phyloP scores from a whole-genome alignment of 257 asterid genomes.

The Jacaranda copaia region DNA sequence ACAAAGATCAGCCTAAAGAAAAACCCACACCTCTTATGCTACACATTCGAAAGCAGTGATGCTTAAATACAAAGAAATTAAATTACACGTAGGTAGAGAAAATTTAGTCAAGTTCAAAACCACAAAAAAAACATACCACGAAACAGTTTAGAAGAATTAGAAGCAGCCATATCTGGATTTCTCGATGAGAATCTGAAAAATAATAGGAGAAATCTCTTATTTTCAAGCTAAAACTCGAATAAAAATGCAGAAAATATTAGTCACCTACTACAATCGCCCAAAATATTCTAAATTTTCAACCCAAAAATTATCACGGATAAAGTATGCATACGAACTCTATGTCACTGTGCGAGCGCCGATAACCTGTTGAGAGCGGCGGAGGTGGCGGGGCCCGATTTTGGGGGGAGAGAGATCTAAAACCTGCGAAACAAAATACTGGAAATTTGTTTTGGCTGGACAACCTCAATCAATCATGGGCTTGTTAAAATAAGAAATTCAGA shows the following conservation, averaged over 20 bases:
- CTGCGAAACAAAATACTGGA: conserved; percentile 1
- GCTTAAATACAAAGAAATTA: neutral
- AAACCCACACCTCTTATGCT: neutral
- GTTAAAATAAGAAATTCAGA: neutral
- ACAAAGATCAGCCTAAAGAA: no score
- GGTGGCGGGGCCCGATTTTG: conserved; percentile 30
- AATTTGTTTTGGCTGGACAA: conserved; percentile 7
- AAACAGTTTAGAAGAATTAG: conserved; percentile 49
- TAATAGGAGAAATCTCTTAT: neutral
- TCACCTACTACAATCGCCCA: neutral
- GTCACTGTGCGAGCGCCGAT: neutral
- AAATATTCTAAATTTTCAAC: neutral
- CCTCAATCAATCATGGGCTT: neutral
- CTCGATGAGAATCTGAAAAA: conserved; percentile 12
- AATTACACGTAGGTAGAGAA: neutral
- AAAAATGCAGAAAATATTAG: conserved; percentile 29
- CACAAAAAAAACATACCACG: conserved; percentile 42
- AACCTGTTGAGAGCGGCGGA: conserved; percentile 27
- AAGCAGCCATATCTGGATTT: conserved; percentile 53
- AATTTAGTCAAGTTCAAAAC: neutral
- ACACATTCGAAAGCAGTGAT: neutral
- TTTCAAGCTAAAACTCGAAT: conserved; percentile 26
- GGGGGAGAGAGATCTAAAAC: conserved; percentile 7
- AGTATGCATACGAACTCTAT: conserved; percentile 12
- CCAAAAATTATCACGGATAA: neutral